A percentile compares a stretch with the other conserved stretches of the same genome.
These are phyloP conservation scores for Choanephora cucurbitarum DNA, from an alignment of 371 early-diverging fungal genomes.

Conservation along the genomic window DNA sequence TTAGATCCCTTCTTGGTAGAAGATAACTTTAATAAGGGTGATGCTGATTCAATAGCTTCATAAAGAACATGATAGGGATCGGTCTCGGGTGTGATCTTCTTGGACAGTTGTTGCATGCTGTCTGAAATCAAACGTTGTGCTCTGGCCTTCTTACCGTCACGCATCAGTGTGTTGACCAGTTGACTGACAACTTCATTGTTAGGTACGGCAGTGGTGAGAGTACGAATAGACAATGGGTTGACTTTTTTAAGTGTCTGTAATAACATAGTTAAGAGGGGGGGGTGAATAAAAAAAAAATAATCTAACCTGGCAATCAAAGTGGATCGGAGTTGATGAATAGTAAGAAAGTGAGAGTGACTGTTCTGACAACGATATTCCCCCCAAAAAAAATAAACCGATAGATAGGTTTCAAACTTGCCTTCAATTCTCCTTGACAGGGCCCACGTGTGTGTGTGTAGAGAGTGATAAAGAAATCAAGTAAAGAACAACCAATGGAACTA, in stretches of 20 bases:
- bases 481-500: slow-evolving; percentile 4
- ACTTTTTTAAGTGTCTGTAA: slow-evolving; percentile 29
- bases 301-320: too few relatives aligned
- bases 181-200: slow-evolving; percentile 75
- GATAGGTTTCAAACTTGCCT: too few relatives aligned
- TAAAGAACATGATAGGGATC: slow-evolving; percentile 69
- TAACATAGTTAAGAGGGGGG: slow-evolving; percentile 26
- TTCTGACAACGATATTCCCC: too few relatives aligned
- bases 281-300: too few relatives aligned
- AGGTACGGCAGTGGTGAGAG: slow-evolving; percentile 33
- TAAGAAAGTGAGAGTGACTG: too few relatives aligned
- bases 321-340: too few relatives aligned
- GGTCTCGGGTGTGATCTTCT: slow-evolving; percentile 49
- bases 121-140: slow-evolving; percentile 73
- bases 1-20: slow-evolving; percentile 76
- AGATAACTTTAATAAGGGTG: slow-evolving; percentile 79
- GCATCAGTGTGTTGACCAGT: slow-evolving; percentile 85
- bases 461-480: neutral
- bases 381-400: too few relatives aligned
- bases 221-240: slow-evolving; percentile 18
- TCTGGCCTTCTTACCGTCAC: slow-evolving; percentile 79
- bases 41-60: slow-evolving; percentile 73
- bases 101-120: slow-evolving; percentile 71
- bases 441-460: too few relatives aligned
- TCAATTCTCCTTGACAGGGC: too few relatives aligned